Base-by-base conservation (phyloP, 345 rosid species). In the Physaria fendleri region DNA sequence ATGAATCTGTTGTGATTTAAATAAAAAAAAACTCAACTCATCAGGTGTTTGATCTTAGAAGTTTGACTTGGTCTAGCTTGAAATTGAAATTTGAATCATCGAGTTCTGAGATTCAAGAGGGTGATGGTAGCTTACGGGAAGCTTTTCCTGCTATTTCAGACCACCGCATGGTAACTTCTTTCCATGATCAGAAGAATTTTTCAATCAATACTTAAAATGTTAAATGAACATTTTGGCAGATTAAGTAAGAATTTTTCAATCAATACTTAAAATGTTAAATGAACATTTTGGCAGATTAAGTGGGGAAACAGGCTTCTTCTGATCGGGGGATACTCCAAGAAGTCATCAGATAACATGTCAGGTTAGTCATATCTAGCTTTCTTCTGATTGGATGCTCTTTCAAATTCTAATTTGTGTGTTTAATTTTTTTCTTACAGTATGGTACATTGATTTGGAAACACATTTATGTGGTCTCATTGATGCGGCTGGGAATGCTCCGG, bases 21-120 rank as follows among this genome's bases (percentile, higher is more conserved):
- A 32, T 32, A 32, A 21, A 25, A 25, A 12, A 24, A 24, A 21
- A 21, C 12, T 40, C 35, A 11, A 72, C 39, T 61, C 29, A 64
- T 66, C 79, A 93, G 97, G 87, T 79, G 27, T 87, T 93, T 73
- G 97, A 93, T 79, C 82, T 90, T 64, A 79, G 79, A 78, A 81
- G 81, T 65, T 82, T 79, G 72, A 68, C 67, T 42, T 93, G 99
- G 99, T 81, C 87, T 70, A 78, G 61, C 72, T 66, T 83, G 40
- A 75, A 69, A 59, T 75, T 83, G 49, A 69, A 64, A 66, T 32
- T 30, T 64, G 83, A 78, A 25, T 60, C 61, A 52, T n/a, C 66
- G n/a, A 52, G 45, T 51, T 68, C 64, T 68, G 82, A 70, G 5
- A 70, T 13, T 3, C 54, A 48, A 40, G 71, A 63, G 62, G 74